Evolutionary conservation across 257 asterid species (phyloP), one percentile per base, ranked within the genome.

Genomic region (Lavandula angustifolia): DNA sequence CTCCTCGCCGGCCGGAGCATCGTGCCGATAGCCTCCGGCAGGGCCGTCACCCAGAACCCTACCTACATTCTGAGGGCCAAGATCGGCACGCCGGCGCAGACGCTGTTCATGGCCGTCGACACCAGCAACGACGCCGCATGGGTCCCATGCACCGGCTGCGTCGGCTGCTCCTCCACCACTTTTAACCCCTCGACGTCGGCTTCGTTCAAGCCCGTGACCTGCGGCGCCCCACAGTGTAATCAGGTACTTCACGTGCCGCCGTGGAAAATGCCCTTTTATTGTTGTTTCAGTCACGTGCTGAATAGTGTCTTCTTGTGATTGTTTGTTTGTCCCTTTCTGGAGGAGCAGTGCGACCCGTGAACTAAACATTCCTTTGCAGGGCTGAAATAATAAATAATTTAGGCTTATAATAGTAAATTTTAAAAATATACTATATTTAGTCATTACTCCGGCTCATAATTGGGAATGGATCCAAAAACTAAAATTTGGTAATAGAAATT

Each of bases 91-190:
- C 94, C 94, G 13, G 80, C 88, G 0, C 88, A 83, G 66, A 74
- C 79, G 2, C 59, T 86, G 60, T 75, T 75, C 14, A 47, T 79
- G 80, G 94, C 88, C 9, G 18, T 86, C 13, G 94, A 86, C 56
- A 83, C 85, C 16, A 81, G 94, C 77, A 79, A 71, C 58, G 94
- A 86, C 65, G 81, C 68, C 54, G 94, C 90, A 0, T 83, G 87
- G 83, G 14, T 83, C 0, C 88, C 94, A 2, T 85, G 94, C 72
- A 14, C 76, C 43, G 85, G 78, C 17, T 85, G 94, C 66, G 73
- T 58, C 17, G 94, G 90, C 38, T 85, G 94, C 78, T 4, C 84
- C 50, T 11, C 86, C 9, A 38, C 70, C 49, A 33, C 67, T 5
- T 85, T 76, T 27, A 63, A 65, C 27, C 61, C 85, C 0, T 37